Base-by-base conservation (phyloP, 1,284 basidiomycete species). In the Singerocomus inundabilis region DNA sequence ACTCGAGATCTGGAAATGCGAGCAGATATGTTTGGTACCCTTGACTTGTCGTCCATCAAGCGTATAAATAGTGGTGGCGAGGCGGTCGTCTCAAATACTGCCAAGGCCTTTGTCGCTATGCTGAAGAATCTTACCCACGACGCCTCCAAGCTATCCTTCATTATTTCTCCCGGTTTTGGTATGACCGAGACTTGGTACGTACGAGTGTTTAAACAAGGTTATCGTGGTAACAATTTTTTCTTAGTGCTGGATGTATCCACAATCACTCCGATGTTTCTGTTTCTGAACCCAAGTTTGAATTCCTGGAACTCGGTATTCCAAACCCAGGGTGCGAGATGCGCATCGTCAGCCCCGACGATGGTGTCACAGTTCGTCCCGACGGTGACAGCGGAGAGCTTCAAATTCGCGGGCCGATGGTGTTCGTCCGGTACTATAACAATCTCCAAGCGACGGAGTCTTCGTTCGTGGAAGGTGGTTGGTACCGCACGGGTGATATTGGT, bases 141-240 rank as follows among this genome's bases (percentile, higher is more conserved):
- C 10, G 25, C 52, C 1, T 52, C 38, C 8, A 33, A 41, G 59
- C 60, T 38, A 49, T 56, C 56, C 1, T 49, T 68, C 42, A 58
- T 57, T 16, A 60, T 73, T 12, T 57, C 71, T 21, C 60, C 66
- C 25, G 72, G 72, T 6, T 74, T 72, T 29, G 72, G 72, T 36
- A 74, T 74, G 72, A 74, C 65, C 0, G 72, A 74, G 54, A 74
- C 72, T 34, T 62, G 60, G 56, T 61, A 24, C 38, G 60, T 39
- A 12, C 9, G 6, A 12, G 6, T 25, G 9, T 21, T 34, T 18
- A 18, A 12, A 25, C 4, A 12, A 26, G 1, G 0, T 6, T 31
- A 6, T 36, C 1, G 9, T 33, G 9, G n/a, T 46, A 15, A 61
- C 15, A 1, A 6, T 1, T 30, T 34, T 6, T 16, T 2, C 38